Evolutionary conservation across 371 early-diverging fungal genomes (phyloP).

Genomic region (Rhizopus delemar): DNA sequence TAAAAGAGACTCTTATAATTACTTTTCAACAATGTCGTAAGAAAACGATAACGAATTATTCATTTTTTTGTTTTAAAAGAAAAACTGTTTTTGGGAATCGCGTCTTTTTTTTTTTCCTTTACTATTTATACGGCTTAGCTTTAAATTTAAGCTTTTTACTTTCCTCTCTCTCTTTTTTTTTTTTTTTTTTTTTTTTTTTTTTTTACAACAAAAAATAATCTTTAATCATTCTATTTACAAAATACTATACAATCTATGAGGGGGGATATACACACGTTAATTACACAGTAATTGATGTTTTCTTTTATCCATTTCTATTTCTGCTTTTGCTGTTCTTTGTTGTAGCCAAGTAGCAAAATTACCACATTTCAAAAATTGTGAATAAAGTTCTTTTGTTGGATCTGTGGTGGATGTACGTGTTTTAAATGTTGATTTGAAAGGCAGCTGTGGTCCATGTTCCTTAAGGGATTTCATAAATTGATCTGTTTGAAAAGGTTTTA

Average conservation of each 20-base stretch:
- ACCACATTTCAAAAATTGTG: constrained; percentile 86
- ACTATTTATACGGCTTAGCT: not conserved
- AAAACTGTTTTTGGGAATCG: not conserved
- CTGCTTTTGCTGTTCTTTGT: constrained; percentile 74
- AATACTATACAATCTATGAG: not conserved
- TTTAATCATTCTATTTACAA: not conserved
- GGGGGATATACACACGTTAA: not conserved
- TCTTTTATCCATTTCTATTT: constrained; percentile 17
- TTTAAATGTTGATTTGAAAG: constrained; percentile 55
- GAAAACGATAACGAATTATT: not conserved
- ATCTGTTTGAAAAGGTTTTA: constrained; percentile 56
- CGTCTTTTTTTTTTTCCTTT: not conserved
- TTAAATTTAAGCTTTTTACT: not conserved
- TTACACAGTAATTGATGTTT: not conserved
- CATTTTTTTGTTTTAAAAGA: not conserved
- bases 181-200: not conserved
- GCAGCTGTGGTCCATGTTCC: constrained; percentile 56
- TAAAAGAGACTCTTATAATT: not conserved
- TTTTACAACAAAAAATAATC: not conserved
- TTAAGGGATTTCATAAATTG: constrained; percentile 56
- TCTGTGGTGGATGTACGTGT: constrained; percentile 48
- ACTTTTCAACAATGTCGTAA: not conserved
- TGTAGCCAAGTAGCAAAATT: constrained; percentile 96
- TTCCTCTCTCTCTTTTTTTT: no score
- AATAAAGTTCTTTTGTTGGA: constrained; percentile 72